Conservation (phyloP, 2,329 filamentous ascomycete genomes). For the Fusarium keratoplasticum region DNA sequence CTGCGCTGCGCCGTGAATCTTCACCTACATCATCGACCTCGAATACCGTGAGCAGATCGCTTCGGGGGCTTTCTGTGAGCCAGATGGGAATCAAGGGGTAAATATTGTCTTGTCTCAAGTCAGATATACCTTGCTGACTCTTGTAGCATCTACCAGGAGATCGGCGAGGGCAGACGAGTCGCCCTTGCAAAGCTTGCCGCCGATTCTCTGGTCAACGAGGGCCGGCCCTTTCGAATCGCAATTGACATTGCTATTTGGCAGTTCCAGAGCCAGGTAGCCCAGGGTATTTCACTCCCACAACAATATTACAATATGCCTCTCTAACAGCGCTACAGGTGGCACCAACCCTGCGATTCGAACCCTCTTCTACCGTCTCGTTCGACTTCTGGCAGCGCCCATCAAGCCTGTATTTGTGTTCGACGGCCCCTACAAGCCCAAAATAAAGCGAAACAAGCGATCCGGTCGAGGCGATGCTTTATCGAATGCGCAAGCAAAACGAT, state of each 20-base stretch:
- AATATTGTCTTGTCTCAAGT: background rate
- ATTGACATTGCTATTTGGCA: constrained; percentile 98
- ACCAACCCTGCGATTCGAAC: constrained; percentile 91
- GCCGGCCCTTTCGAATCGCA: constrained; percentile 83
- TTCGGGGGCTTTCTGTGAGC: constrained; percentile 18
- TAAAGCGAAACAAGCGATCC: constrained; percentile 88
- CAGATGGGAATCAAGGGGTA: constrained; percentile 76
- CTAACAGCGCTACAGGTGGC: constrained; percentile 66
- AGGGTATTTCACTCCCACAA: constrained; percentile 59
- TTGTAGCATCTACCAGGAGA: constrained; percentile 86
- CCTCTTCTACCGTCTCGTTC: constrained; percentile 89
- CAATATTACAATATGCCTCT: background rate
- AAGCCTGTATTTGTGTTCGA: constrained; percentile 93
- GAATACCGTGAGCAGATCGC: constrained; percentile 11
- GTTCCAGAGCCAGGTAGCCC: constrained; percentile 88
- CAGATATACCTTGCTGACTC: background rate
- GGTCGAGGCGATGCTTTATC: constrained; percentile 74
- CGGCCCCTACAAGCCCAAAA: constrained; percentile 83
- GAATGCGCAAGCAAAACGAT: constrained; percentile 81
- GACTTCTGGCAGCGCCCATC: constrained; percentile 80
- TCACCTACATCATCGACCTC: constrained; percentile 32
- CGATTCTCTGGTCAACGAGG: constrained; percentile 76
- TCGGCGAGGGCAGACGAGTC: constrained; percentile 82
- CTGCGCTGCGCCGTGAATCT: constrained; percentile 28
- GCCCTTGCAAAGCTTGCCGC: constrained; percentile 86